Conservation (phyloP, 768 basidiomycete genomes). For the Asterophora parasitica region DNA sequence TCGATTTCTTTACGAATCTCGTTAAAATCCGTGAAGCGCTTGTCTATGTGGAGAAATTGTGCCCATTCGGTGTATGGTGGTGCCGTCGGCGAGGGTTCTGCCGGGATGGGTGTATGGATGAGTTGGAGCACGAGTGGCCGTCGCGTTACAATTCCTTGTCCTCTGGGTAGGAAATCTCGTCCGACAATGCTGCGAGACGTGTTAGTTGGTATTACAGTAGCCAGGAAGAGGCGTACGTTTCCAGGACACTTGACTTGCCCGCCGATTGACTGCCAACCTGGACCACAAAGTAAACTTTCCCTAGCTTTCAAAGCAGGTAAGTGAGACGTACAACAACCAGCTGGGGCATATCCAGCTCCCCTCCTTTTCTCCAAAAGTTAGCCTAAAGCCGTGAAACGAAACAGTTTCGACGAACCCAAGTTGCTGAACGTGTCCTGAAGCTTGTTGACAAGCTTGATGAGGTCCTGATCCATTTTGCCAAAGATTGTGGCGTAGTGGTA, state of each 20-base stretch:
- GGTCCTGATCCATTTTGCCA: constrained; percentile 79
- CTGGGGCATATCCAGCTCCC: constrained; percentile 91
- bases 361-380: constrained; percentile 44
- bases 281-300: constrained; percentile 1
- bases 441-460: constrained; percentile 92
- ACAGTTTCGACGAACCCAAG: constrained; percentile 52
- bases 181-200: constrained; percentile 74
- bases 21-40: constrained; percentile 91
- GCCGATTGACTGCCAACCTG: constrained; percentile 96
- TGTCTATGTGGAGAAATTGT: constrained; percentile 96
- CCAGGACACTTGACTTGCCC: constrained; percentile 93
- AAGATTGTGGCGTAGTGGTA: constrained; percentile 4
- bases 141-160: constrained; percentile 93
- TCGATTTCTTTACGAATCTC: constrained; percentile 97
- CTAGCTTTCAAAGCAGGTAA: not conserved
- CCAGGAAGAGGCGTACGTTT: constrained; percentile 64
- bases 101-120: constrained; percentile 78
- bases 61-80: constrained; percentile 80
- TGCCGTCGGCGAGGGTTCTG: constrained; percentile 39
- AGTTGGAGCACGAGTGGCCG: constrained; percentile 94
- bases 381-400: constrained; percentile 1
- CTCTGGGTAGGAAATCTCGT: constrained; percentile 83
- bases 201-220: constrained; percentile 9
- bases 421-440: constrained; percentile 92
- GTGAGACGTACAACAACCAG: constrained; percentile 69